Evolutionary conservation across 208 protist species (phyloP).

Genomic region (Angomonas desouzai): DNA sequence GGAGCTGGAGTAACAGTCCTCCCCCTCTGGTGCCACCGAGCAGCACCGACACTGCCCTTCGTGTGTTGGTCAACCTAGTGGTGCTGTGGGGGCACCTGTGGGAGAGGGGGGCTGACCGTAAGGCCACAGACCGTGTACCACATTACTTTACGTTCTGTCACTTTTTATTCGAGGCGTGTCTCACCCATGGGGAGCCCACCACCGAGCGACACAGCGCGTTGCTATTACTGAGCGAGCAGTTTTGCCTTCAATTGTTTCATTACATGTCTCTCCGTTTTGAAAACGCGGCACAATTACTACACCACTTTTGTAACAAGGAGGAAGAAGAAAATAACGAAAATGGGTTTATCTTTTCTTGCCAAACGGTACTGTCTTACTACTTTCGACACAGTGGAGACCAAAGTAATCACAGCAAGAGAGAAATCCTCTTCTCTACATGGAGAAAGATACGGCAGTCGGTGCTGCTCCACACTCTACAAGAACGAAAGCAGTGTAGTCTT

Average conservation of each 20-base stretch:
- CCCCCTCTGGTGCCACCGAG: too few species aligned
- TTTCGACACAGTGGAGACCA: too few species aligned
- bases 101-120: too few species aligned
- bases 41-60: neutral
- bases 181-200: neutral
- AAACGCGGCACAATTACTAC: neutral
- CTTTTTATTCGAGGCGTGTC: neutral
- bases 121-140: too few species aligned
- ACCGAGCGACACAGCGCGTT: neutral
- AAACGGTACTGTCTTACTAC: too few species aligned
- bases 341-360: too few species aligned
- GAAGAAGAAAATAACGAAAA: neutral
- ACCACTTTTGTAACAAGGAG: neutral
- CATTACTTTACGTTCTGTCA: neutral
- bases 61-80: neutral
- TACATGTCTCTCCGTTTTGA: neutral
- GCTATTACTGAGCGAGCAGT: neutral
- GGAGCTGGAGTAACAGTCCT: too few species aligned
- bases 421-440: neutral
- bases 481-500: neutral
- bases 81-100: neutral
- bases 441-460: neutral
- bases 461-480: neutral
- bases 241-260: neutral
- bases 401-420: too few species aligned